Evolutionary conservation across 805 yeast species (phyloP), one percentile per base, ranked within the genome.

Genomic region (Ogataea kodamae): DNA sequence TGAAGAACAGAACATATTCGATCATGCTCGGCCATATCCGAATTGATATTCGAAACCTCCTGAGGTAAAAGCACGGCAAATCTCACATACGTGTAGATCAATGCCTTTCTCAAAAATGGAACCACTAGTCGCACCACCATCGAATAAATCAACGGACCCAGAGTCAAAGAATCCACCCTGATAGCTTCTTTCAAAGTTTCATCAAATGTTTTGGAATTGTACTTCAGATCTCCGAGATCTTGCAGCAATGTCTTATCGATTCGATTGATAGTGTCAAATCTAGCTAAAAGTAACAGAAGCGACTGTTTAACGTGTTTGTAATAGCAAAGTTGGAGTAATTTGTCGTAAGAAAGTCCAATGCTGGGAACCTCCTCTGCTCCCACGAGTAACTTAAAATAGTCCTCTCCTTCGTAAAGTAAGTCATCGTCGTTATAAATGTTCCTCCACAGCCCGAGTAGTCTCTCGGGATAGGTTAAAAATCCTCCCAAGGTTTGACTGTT

Each of bases 31-130:
- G 63, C 50, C 7, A 47, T 45, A 8, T 28, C 31, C 3, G 30
- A 32, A 10, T 49, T 52, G 1, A 41, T 33, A 5, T 51, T 52
- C 14, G 46, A 44, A 9, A 54, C 44, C 3, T 50, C 52, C 7
- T 53, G 30, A 4, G 58, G 55, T 9, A 65, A 44, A 11, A 55
- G 53, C 6, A 69, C 64, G 1, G 82, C 78, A 54, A 78, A 74
- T 23, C 63, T 56, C 16, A 76, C 72, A 50, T 58, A 67, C 1
- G 77, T 64, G 46, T 72, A 76, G 5, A 84, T 71, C 5, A 81
- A 70, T 10, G 76, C 63, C 45, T 75, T 71, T 43, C 94, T 65
- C 34, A 84, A 61, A 44, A 79, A 84, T 13, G 88, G 86, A 0
- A 81, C 72, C 6, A 70, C 54, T 1, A 78, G 56, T 46, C 74